Conservation (phyloP, 108 stramenopile genomes). For the Cyclostephanos tholiformis region DNA sequence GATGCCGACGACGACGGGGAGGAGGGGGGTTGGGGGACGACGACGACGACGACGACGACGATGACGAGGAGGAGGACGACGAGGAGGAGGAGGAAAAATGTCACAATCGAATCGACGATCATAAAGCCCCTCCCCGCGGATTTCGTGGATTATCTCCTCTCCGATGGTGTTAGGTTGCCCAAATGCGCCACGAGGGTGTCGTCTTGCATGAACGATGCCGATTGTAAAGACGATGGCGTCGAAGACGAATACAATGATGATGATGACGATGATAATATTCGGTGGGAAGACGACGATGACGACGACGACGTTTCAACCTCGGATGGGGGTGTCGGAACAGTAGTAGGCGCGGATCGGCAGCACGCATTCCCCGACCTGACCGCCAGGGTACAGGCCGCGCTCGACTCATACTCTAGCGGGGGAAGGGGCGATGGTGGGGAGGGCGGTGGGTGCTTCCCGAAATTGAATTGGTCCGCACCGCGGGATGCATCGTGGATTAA, state of each 20-base stretch:
- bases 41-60: background rate
- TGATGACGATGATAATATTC: too few species aligned
- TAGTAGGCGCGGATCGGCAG: background rate
- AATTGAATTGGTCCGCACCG: slow-evolving; percentile 91
- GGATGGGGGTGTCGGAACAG: too few species aligned
- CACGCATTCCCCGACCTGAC: slow-evolving; percentile 39
- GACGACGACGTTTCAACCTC: slow-evolving; percentile 32
- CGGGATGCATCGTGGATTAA: slow-evolving; percentile 96
- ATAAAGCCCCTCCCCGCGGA: slow-evolving; percentile 61
- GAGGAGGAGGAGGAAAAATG: slow-evolving; percentile 46
- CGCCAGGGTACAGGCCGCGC: slow-evolving; percentile 34
- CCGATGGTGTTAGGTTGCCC: slow-evolving; percentile 87
- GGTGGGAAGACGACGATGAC: slow-evolving; percentile 23
- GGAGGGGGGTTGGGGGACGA: background rate
- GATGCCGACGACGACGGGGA: background rate
- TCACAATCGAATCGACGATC: slow-evolving; percentile 68
- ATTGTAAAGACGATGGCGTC: slow-evolving; percentile 8
- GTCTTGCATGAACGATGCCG: slow-evolving; percentile 53
- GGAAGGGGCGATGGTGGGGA: slow-evolving; percentile 46
- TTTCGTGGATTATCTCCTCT: slow-evolving; percentile 76
- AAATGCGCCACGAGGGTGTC: slow-evolving; percentile 62
- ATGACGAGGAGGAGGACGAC: background rate
- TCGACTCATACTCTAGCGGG: slow-evolving; percentile 11
- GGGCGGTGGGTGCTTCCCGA: slow-evolving; percentile 68
- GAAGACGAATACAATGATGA: too few species aligned